Evolutionary conservation across 148 eudicot genomes (phyloP).

Genomic region (Salicornia ramosissima): DNA sequence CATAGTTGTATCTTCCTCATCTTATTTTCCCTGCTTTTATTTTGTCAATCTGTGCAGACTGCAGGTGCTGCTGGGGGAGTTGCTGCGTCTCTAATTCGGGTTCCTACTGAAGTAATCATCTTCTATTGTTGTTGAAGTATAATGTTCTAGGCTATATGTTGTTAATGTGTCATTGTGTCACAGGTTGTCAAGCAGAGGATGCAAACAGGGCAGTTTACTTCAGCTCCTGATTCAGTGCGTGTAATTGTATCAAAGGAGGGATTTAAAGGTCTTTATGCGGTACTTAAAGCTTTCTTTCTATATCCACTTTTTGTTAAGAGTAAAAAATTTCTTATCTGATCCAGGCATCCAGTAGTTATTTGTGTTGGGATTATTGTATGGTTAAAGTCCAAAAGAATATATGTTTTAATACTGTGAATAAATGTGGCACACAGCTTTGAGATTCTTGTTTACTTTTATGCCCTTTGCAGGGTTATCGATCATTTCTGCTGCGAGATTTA

Average conservation of each 20-base stretch:
- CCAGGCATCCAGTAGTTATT: no score
- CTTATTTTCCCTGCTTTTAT: background rate
- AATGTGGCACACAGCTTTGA: constrained; percentile 5
- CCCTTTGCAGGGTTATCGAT: constrained; percentile 72
- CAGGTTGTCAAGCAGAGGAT: constrained; percentile 97
- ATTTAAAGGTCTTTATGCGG: constrained; percentile 95
- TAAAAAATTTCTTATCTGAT: background rate
- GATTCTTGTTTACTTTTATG: constrained; percentile 5
- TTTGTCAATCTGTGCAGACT: constrained; percentile 45
- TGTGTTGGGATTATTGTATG: background rate
- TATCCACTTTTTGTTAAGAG: constrained; percentile 1
- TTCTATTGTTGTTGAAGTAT: background rate
- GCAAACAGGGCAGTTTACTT: constrained; percentile 89
- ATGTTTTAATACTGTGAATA: background rate
- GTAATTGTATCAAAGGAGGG: constrained; percentile 79
- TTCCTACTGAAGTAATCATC: constrained; percentile 80
- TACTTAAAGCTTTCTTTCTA: constrained; percentile 34
- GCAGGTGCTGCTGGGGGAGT: constrained; percentile 90
- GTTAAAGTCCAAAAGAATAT: background rate
- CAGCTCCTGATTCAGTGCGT: constrained; percentile 83
- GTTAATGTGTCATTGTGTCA: constrained; percentile 14
- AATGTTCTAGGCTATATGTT: background rate
- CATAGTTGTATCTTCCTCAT: background rate
- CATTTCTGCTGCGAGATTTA: constrained; percentile 84
- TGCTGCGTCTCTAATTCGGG: constrained; percentile 93